Evolutionary conservation across 2,329 filamentous ascomycete genomes (phyloP), one percentile per base, ranked within the genome.

Genomic region (Venturia nashicola): DNA sequence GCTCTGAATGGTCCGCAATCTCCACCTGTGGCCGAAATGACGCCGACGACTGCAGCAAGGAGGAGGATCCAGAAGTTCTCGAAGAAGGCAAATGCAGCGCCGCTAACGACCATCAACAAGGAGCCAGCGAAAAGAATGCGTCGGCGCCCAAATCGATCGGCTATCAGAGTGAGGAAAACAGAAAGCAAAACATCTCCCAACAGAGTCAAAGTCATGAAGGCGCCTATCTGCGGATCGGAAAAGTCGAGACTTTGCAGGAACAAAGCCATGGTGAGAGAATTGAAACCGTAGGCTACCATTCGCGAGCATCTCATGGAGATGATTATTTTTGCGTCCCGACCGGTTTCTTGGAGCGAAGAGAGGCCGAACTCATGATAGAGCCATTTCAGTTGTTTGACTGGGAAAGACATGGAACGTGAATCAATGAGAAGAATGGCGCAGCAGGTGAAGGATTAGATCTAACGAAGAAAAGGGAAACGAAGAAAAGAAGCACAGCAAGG

Each of bases 1-100:
- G 74, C 73, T 44, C 74, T 67, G 60, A 76, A 76, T 2, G 75
- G 75, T 7, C 75, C 75, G 67, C 76, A 76, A 66, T 76, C 75
- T 42, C 73, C 74, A 32, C 75, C 75, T 42, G 70, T 73, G 7
- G 73, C 73, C 63, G 73, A 75, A 16, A 76, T 72, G 0, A 76
- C 74, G 1, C 75, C 75, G 5, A 76, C 59, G 8, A 76, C 70
- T 5, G 74, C 73, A 2, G 73, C 74, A 9, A 69, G 23, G 3
- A 76, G 68, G 34, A 76, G 61, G 1, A 70, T 67, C 43, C 68
- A 64, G 62, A 75, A 76, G 43, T 71, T 71, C 20, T 67, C 69
- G 34, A 68, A 72, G 2, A 67, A 67, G 0, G 73, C 74, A 64
- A 76, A 76, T 6, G 75, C 68, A 0, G 69, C 68, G 3, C 75